Evolutionary conservation across 495 filamentous ascomycete species (phyloP), one percentile per base, ranked within the genome.

Genomic region (Thozetella sp.): DNA sequence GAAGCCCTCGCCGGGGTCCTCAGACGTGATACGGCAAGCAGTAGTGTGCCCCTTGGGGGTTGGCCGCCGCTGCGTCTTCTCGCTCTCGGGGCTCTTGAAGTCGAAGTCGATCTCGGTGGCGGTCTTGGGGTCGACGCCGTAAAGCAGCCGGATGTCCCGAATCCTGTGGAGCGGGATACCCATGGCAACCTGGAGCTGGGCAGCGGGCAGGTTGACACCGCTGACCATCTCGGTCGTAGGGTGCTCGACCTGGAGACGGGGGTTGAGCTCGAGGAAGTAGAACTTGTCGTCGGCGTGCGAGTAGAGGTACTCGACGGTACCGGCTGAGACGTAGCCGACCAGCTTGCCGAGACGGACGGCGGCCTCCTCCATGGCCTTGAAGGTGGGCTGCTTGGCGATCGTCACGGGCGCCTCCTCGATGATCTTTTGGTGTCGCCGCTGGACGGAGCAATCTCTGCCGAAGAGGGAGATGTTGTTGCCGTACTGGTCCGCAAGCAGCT

Each of bases 381-480:
- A 99, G 54, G 95, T 98, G 43, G 78, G 73, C 23, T 86, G 83
- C 68, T 91, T 95, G 23, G 95, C 95, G 55, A 99, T 94, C 11
- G 95, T 99, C 27, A 97, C 95, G 13, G 95, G 95, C 3, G 95
- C 95, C 76, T 99, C 95, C 76, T 99, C 95, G 63, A 99, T 99
- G 74, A 99, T 99, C 82, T 99, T 99, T 77, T 99, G 95, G 79
- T 99, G 95, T 78, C 95, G 85, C 76, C 95, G 89, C 78, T 99
- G 95, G 1, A 99, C 95, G 61, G 95, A 99, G 75, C 95, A 99
- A 80, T 99, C 95, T 88, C 95, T 88, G 63, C 95, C 95, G 66
- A 98, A 98, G 22, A 99, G 85, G 2, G 95, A 99, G 68, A 99
- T 97, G 76, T 98, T 98, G 84, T 99, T 97, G 58, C 96, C 96